Base-by-base conservation (phyloP, 2,329 filamentous ascomycete genomes). In the Dactylellina leptospora region DNA sequence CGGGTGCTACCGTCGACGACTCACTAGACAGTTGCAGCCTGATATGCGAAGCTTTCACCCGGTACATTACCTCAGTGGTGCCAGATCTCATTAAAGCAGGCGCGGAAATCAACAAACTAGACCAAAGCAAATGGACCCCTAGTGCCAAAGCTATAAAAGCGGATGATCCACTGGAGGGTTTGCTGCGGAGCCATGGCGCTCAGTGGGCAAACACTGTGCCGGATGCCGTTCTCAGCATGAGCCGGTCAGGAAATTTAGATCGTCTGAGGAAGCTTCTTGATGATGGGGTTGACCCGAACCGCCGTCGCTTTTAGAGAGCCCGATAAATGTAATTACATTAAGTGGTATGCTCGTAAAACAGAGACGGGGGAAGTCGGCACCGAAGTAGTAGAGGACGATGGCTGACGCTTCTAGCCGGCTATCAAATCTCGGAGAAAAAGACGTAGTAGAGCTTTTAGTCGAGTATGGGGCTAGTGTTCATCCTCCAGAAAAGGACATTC, bases 311-410 rank as follows among this genome's bases (percentile, higher is more conserved):
- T 36, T 33, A 27, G 10, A 47, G 1, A 55, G 54, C n/a, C 38
- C 48, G 4, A 61, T 70, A 1, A 70, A 55, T 56, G 63, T 70
- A 44, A n/a, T n/a, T n/a, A n/a, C n/a, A n/a, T n/a, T n/a, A n/a
- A n/a, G n/a, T n/a, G n/a, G n/a, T n/a, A n/a, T n/a, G n/a, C n/a
- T n/a, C n/a, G n/a, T n/a, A n/a, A n/a, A n/a, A n/a, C n/a, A n/a
- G n/a, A n/a, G n/a, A n/a, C n/a, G n/a, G n/a, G n/a, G n/a, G n/a
- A n/a, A n/a, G n/a, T n/a, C n/a, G n/a, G n/a, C n/a, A n/a, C n/a
- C n/a, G n/a, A n/a, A n/a, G n/a, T n/a, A n/a, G n/a, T n/a, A n/a
- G n/a, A n/a, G n/a, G n/a, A n/a, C n/a, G n/a, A n/a, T n/a, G n/a
- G n/a, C n/a, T n/a, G n/a, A n/a, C n/a, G n/a, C n/a, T n/a, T 18